Evolutionary conservation across 345 rosid genomes (phyloP).

Genomic region (Hevea brasiliensis): DNA sequence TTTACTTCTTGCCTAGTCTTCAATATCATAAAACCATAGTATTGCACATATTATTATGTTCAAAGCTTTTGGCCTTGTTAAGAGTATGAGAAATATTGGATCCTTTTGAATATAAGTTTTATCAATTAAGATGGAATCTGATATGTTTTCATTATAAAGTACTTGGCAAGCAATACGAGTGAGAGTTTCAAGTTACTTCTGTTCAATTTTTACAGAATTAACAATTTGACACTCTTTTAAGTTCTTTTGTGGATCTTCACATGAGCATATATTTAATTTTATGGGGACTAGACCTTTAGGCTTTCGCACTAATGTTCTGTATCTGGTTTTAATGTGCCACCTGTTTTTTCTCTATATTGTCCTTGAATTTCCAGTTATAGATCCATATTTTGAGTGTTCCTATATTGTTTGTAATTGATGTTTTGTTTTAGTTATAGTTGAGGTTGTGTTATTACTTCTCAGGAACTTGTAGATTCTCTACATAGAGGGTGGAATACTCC

Average conservation of each 20-base stretch:
- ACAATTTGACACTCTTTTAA: not conserved
- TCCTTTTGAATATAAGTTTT: not conserved
- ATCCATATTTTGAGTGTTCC: not conserved
- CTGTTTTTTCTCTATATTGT: not conserved
- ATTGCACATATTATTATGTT: not conserved
- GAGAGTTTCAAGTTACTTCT: conserved; percentile 1
- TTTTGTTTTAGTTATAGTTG: conserved; percentile 1
- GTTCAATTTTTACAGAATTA: not conserved
- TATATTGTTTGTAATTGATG: not conserved
- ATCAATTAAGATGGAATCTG: not conserved
- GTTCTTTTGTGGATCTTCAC: conserved; percentile 1
- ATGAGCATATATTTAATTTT: not conserved
- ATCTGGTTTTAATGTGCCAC: not conserved
- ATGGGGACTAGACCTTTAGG: not conserved
- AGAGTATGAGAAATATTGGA: not conserved
- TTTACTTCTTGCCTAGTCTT: conserved; percentile 1
- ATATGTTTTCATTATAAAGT: no score
- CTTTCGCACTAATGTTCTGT: not conserved
- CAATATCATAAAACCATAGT: not conserved
- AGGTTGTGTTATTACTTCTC: conserved; percentile 25
- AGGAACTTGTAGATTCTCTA: conserved; percentile 70
- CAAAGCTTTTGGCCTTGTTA: not conserved
- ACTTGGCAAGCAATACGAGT: not conserved
- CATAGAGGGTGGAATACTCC: conserved; percentile 57
- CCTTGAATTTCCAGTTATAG: not conserved